Base-by-base conservation (phyloP, 805 yeast species). In the Yamadazyma phyllophila region DNA sequence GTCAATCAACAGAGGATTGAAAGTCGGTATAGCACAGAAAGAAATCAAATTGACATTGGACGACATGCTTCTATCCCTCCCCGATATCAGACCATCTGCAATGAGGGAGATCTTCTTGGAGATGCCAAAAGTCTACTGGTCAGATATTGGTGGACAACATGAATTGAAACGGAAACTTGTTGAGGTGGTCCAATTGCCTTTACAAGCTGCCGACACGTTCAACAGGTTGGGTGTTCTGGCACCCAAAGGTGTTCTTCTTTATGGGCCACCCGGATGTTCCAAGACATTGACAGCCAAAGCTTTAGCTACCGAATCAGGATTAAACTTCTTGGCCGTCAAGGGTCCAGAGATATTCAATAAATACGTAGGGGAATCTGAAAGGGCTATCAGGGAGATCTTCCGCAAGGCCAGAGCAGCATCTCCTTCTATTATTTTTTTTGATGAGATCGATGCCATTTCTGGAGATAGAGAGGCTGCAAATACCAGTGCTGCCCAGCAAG, bases 181-280 rank as follows among this genome's bases (percentile, higher is more conserved):
- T 34, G 99, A 94, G 60, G 92, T 92, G 69, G 92, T 94, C 20
- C 96, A 90, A 60, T 71, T 95, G 57, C 99, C 99, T 0, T 68
- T 94, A 26, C 85, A 84, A 46, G 92, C 94, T 1, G 76, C 87
- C 0, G 90, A 81, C 0, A 76, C 96, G 0, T 94, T 94, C 62
- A 71, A 72, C 14, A 71, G 77, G 35, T 71, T 94, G 11, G 98
- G 98, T 0, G 83, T 94, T 3, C 72, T 79, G 36, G 90, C 98
- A 0, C 99, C 99, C 2, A 86, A 88, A 54, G 99, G 99, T 31
- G 85, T 94, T 1, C 65, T 94, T 39, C 71, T 94, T 15, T 94
- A 94, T 63, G 99, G 99, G 0, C 99, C 99, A 1, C 98, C 99
- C 0, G 99, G 99, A 12, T 92, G 98, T 69, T 91, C 97, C 9